phyloP scores from a whole-genome alignment of 2,329 filamentous ascomycete species.

The Chrysoporthe austroafricana region DNA sequence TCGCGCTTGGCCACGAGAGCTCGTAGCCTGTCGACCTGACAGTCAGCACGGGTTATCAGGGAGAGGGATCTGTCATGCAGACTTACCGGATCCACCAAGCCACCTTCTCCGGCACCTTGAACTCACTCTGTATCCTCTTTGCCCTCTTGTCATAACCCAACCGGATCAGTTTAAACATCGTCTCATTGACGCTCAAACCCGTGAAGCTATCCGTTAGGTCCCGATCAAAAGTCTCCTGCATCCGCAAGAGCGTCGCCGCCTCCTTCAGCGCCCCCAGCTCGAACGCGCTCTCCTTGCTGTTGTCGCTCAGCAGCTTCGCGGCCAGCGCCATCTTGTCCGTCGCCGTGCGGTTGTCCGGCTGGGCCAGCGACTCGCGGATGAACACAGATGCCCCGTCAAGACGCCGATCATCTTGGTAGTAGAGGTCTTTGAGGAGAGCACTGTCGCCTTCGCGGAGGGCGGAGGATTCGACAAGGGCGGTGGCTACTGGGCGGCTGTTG shows the following conservation, averaged over 20 bases:
- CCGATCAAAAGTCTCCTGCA: conserved; percentile 85
- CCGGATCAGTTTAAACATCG: conserved; percentile 84
- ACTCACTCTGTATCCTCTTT: conserved; percentile 86
- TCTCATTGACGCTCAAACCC: conserved; percentile 87
- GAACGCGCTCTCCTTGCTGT: conserved; percentile 74
- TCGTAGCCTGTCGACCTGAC: conserved; percentile 63
- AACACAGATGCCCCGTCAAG: conserved; percentile 88
- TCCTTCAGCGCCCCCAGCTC: conserved; percentile 80
- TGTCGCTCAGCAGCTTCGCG: conserved; percentile 77
- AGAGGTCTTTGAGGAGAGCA: conserved; percentile 86
- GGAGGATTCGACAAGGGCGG: conserved; percentile 84
- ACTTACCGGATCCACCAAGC: conserved; percentile 78
- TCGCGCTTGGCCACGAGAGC: conserved; percentile 88
- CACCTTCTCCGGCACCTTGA: conserved; percentile 89
- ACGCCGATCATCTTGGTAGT: conserved; percentile 94
- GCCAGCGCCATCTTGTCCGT: conserved; percentile 89
- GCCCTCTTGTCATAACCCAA: conserved; percentile 83
- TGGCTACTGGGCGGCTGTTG: conserved; percentile 82
- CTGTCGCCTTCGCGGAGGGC: conserved; percentile 74
- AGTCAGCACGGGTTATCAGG: not conserved
- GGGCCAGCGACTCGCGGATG: conserved; percentile 78
- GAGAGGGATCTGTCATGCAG: not conserved
- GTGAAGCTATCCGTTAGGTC: conserved; percentile 74
- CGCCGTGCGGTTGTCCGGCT: conserved; percentile 70
- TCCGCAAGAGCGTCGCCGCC: conserved; percentile 75